Conservation (phyloP, 1,284 basidiomycete species). For the Papiliotrema terrestris region DNA sequence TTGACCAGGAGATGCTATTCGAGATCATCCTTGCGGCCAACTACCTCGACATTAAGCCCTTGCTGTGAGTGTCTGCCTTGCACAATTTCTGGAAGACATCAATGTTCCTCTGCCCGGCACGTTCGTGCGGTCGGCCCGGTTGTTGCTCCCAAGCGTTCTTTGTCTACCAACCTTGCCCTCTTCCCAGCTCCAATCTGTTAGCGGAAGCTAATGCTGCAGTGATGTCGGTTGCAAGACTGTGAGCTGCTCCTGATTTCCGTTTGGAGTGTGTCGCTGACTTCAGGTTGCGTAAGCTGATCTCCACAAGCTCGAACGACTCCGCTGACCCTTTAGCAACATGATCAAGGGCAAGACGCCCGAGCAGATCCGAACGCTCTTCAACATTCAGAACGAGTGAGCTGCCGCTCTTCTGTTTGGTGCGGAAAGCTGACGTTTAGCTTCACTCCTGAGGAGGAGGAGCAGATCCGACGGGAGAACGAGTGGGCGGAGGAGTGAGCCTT, state of each 20-base stretch:
- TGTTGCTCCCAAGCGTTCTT: no score
- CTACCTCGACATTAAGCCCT: conserved; percentile 98
- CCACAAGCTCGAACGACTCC: not conserved
- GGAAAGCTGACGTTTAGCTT: conserved; percentile 54
- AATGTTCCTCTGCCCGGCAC: not conserved
- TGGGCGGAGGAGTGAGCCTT: conserved; percentile 55
- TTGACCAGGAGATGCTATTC: conserved; percentile 84
- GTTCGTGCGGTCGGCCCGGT: not conserved
- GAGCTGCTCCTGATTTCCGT: not conserved
- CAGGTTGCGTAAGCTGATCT: conserved; percentile 5
- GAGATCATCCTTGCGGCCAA: conserved; percentile 99
- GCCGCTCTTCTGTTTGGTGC: not conserved
- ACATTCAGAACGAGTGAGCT: conserved; percentile 81
- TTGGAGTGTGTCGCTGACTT: not conserved
- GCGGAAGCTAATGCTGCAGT: conserved; percentile 52
- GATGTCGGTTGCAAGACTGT: conserved; percentile 99
- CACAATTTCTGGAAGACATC: not conserved
- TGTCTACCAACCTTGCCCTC: not conserved
- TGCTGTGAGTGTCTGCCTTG: conserved; percentile 64
- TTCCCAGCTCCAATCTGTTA: not conserved
- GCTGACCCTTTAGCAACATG: conserved; percentile 73
- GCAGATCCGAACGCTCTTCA: conserved; percentile 84
- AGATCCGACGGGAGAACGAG: conserved; percentile 99
- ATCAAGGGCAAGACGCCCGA: conserved; percentile 85
- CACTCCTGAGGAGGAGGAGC: conserved; percentile 98